Percentiles rank a stretch among this genome's conserved stretches.
These are phyloP conservation scores for Wickerhamomyces sp. DNA, from an alignment of 1,139 yeast genomes.

Conservation along the genomic window DNA sequence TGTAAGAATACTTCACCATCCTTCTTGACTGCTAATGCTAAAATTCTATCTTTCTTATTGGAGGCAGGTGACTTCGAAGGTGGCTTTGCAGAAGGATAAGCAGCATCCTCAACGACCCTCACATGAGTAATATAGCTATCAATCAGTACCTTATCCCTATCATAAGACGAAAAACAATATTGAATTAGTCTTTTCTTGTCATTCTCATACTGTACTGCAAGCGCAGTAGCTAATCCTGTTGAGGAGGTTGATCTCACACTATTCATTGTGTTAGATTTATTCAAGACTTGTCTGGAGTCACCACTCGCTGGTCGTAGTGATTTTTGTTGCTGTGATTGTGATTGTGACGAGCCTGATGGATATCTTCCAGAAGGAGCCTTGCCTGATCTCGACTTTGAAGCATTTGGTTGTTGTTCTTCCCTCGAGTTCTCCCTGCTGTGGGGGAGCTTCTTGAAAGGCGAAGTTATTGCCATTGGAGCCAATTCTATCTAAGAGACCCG, in stretches of 20 bases:
- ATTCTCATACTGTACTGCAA: conserved; percentile 48
- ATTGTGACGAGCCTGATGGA: background rate
- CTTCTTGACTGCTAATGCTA: conserved; percentile 45
- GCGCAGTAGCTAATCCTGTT: conserved; percentile 21
- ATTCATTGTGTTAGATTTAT: conserved; percentile 11
- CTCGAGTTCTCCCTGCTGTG: conserved; percentile 29
- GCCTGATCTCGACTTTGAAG: conserved; percentile 1
- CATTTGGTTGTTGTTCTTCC: conserved; percentile 18
- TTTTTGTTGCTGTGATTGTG: background rate
- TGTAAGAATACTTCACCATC: conserved; percentile 71
- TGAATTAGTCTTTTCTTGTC: conserved; percentile 41
- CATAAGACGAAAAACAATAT: conserved; percentile 40
- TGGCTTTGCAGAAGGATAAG: conserved; percentile 41
- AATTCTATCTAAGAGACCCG: too few species aligned
- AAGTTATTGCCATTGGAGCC: conserved; percentile 8
- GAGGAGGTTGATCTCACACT: conserved; percentile 19
- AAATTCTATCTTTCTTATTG: conserved; percentile 41
- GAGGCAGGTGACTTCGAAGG: conserved; percentile 33
- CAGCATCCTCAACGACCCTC: conserved; percentile 48
- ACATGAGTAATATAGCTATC: conserved; percentile 60
- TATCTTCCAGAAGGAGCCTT: too few species aligned
- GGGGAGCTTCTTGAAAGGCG: conserved; percentile 28
- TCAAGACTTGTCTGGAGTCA: background rate
- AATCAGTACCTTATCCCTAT: conserved; percentile 31
- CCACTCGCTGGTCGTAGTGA: conserved; percentile 2